These are phyloP conservation scores for Pneumocystis canis DNA, from an alignment of 1,139 yeast genomes.

Conservation along the genomic window DNA sequence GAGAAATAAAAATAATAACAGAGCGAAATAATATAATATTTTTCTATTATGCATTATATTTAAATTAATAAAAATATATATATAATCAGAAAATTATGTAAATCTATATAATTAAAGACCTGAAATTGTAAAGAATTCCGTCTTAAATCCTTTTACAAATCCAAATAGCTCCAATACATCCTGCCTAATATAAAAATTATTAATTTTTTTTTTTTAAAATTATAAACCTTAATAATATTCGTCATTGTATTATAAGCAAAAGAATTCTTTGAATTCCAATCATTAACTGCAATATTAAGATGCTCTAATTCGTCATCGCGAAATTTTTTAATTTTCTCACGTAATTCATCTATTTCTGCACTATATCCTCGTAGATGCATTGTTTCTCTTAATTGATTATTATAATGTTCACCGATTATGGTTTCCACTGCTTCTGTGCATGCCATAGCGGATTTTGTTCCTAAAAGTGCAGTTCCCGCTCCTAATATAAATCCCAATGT, in stretches of 20 bases:
- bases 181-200: constrained; percentile 35
- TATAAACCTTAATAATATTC: constrained; percentile 54
- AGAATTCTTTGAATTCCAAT: constrained; percentile 75
- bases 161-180: constrained; percentile 13
- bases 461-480: constrained; percentile 65
- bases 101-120: neutral
- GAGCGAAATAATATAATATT: neutral
- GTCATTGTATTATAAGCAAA: constrained; percentile 81
- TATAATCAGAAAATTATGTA: neutral
- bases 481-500: constrained; percentile 82
- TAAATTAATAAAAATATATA: neutral
- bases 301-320: constrained; percentile 95
- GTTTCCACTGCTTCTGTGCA: constrained; percentile 99
- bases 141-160: constrained; percentile 10
- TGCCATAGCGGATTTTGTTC: constrained; percentile 98
- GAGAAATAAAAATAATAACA: neutral
- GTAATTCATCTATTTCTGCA: constrained; percentile 46
- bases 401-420: constrained; percentile 92
- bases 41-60: neutral
- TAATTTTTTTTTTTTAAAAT: neutral
- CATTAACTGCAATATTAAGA: constrained; percentile 77
- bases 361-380: constrained; percentile 41
- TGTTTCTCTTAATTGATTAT: constrained; percentile 68
- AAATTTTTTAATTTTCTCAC: constrained; percentile 52
- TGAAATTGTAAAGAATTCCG: neutral